Conservation (phyloP, 345 rosid species). For the Physaria fendleri region DNA sequence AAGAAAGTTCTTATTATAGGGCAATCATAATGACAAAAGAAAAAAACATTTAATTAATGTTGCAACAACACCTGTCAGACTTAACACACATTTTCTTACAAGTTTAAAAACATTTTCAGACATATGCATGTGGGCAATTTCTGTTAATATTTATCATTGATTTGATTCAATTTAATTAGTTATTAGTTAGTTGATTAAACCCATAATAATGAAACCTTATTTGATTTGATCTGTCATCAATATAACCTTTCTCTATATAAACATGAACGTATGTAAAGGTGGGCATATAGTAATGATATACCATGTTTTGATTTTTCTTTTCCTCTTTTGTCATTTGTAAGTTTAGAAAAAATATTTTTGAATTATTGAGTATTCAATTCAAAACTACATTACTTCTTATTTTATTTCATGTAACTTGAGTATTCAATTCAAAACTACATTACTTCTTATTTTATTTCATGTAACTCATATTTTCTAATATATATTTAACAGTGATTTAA, state of each 20-base stretch:
- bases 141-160: neutral
- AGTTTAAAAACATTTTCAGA: conserved; percentile 4
- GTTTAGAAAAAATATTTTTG: no score
- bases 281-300: neutral
- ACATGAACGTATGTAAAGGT: no score
- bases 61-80: conserved; percentile 14
- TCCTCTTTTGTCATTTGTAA: neutral
- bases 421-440: no score
- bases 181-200: neutral
- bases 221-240: no score
- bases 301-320: conserved; percentile 23
- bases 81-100: conserved; percentile 1
- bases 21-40: neutral
- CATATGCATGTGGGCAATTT: conserved; percentile 28
- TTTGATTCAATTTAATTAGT: neutral
- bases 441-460: neutral
- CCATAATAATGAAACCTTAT: neutral
- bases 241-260: no score
- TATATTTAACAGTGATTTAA: neutral
- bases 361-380: no score
- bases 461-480: neutral
- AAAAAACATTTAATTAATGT: neutral
- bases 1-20: neutral
- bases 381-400: no score
- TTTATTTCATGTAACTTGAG: no score